Evolutionary conservation across 805 yeast genomes (phyloP), one percentile per base, ranked within the genome.

Genomic region (Wickerhamomyces sydowiorum): DNA sequence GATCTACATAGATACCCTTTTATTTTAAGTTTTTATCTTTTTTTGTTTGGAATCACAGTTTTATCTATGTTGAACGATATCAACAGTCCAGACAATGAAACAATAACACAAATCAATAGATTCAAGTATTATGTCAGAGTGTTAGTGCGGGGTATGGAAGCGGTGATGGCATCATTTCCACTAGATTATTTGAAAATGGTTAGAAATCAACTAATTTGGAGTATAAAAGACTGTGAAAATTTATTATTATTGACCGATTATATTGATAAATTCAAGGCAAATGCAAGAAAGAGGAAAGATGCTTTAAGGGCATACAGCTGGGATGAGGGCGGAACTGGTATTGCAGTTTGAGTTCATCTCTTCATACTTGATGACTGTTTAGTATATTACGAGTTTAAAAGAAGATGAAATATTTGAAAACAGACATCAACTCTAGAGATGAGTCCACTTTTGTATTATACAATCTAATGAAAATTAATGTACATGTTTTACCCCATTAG

Each of bases 311-410:
- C 65, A 23, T 65, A 64, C 49, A 55, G 65, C 43, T 65, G 69
- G 70, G 48, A 52, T 19, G 47, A 52, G 12, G 60, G 60, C n/a
- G 70, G 70, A 2, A 53, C 56, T 34, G 70, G 69, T 5, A 45
- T 66, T 24, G 69, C 67, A 5, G 56, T 62, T 6, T 59, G 14
- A 37, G n/a, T n/a, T n/a, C n/a, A 48, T 18, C 19, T 18, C 21
- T 7, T 33, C 5, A n/a, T n/a, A n/a, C n/a, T n/a, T n/a, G n/a
- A n/a, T n/a, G n/a, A n/a, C n/a, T n/a, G n/a, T 27, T 8, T 27
- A 10, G 12, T 27, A 7, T 14, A 7, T 6, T 7, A 27, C n/a
- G n/a, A 7, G 13, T 8, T 7, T 14, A 27, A 27, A 14, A 15
- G n/a, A n/a, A n/a, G n/a, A n/a, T n/a, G n/a, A n/a, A n/a, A n/a